Conservation (phyloP, 768 basidiomycete genomes). For the Auricularia cornea region DNA sequence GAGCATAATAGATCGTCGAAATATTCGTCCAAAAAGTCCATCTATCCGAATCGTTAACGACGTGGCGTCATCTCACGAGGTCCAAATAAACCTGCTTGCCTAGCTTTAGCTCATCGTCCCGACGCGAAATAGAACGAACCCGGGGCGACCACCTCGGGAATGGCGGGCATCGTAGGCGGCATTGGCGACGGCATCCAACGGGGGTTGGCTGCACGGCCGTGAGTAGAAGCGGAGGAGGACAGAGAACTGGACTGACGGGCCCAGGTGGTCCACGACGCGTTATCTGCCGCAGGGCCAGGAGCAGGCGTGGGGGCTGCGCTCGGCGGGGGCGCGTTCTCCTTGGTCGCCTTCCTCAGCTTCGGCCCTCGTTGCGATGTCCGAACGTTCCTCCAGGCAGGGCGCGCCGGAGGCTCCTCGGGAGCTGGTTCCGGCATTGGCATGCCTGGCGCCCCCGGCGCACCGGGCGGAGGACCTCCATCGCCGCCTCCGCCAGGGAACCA, state of each 20-base stretch:
- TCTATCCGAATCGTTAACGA: neutral
- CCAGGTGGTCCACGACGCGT: slow-evolving; percentile 82
- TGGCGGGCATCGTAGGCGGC: neutral
- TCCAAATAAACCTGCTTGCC: neutral
- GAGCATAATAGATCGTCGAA: neutral
- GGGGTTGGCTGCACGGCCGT: neutral
- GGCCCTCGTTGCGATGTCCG: slow-evolving; percentile 46
- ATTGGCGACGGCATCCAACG: neutral
- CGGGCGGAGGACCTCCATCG: neutral
- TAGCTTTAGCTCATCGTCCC: too few relatives aligned
- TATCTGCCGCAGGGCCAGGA: slow-evolving; percentile 18
- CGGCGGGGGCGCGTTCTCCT: slow-evolving; percentile 30
- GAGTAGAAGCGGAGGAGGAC: neutral
- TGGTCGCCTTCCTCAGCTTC: slow-evolving; percentile 40
- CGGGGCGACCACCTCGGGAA: neutral
- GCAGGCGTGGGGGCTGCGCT: slow-evolving; percentile 26
- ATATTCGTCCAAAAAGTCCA: neutral
- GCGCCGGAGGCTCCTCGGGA: slow-evolving; percentile 36
- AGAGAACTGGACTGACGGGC: slow-evolving; percentile 43
- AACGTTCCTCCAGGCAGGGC: slow-evolving; percentile 57
- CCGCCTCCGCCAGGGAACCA: neutral
- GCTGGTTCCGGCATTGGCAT: slow-evolving; percentile 31
- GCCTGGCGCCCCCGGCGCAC: slow-evolving; percentile 5
- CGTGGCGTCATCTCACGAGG: neutral
- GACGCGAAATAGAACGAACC: neutral